Conservation (phyloP, 1,284 basidiomycete species). For the Anthracocystis walkeri region DNA sequence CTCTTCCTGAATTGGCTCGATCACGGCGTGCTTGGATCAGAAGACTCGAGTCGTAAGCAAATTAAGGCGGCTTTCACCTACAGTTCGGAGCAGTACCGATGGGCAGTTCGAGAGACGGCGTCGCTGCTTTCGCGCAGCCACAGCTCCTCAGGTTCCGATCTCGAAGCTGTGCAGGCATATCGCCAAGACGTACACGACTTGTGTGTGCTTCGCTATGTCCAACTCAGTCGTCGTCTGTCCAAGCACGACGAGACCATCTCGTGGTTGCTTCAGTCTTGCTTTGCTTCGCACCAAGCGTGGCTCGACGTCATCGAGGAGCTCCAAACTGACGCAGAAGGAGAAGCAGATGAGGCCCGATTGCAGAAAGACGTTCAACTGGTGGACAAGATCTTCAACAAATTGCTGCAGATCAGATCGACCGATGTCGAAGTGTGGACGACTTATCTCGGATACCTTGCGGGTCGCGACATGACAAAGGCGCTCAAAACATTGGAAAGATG, state of each 20-base stretch:
- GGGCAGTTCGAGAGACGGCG: conserved; percentile 43
- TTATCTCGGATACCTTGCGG: conserved; percentile 26
- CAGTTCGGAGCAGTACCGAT: conserved; percentile 40
- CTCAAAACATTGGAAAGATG: conserved; percentile 26
- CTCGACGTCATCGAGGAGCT: conserved; percentile 22
- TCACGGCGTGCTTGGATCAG: conserved; percentile 16
- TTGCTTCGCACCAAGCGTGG: conserved; percentile 32
- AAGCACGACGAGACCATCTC: conserved; percentile 19
- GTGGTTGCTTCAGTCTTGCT: conserved; percentile 36
- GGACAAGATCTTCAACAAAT: conserved; percentile 26
- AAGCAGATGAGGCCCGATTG: background rate
- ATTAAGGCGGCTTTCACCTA: conserved; percentile 25
- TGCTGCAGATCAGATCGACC: conserved; percentile 29
- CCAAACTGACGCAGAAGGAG: background rate
- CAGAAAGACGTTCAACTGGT: conserved; percentile 15
- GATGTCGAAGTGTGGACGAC: conserved; percentile 33
- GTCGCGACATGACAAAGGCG: conserved; percentile 21
- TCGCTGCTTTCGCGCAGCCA: conserved; percentile 36
- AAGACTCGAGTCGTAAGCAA: conserved; percentile 18
- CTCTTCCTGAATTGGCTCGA: conserved; percentile 46
- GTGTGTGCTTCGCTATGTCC: conserved; percentile 37
- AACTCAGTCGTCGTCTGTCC: conserved; percentile 24
- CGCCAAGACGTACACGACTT: conserved; percentile 44
- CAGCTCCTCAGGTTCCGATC: conserved; percentile 10
- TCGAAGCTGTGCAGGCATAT: conserved; percentile 32